phyloP scores from a whole-genome alignment of 371 early-diverging fungal species.

The Dinochytrium kinnereticum region DNA sequence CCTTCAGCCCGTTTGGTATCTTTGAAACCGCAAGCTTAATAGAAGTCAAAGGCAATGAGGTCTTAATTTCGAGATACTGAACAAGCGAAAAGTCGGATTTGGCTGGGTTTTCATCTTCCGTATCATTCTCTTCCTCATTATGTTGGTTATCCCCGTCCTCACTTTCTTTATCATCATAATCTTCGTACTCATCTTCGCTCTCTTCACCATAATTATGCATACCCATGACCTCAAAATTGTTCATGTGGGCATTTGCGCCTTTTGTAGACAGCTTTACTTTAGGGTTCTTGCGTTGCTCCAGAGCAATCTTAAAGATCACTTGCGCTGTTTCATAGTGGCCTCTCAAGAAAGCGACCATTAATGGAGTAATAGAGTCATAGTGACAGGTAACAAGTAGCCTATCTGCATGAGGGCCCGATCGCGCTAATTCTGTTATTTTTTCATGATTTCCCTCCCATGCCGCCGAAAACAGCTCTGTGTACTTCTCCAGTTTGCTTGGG shows the following conservation, averaged over 20 bases:
- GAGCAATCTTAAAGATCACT: neutral
- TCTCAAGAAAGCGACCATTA: neutral
- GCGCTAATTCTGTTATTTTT: constrained; percentile 5
- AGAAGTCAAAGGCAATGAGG: neutral
- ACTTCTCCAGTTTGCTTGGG: neutral
- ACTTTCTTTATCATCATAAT: neutral
- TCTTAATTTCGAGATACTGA: neutral
- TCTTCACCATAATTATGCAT: constrained; percentile 1
- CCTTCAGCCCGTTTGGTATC: neutral
- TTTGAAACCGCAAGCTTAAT: neutral
- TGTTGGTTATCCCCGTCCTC: neutral
- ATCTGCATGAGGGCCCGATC: neutral
- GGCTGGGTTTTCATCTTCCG: neutral
- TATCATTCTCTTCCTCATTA: neutral
- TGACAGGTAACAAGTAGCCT: neutral
- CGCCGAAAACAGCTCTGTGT: constrained; percentile 21
- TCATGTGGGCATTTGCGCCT: constrained; percentile 1
- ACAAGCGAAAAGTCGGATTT: neutral
- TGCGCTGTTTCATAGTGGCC: neutral
- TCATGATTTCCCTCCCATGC: constrained; percentile 22
- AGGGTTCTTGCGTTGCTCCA: constrained; percentile 11
- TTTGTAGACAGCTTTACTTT: neutral
- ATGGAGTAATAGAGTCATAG: neutral
- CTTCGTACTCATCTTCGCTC: neutral
- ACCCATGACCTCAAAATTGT: neutral